Percentiles rank a stretch among this genome's conserved stretches.
These are phyloP conservation scores for Scleroderma citrinum DNA, from an alignment of 768 basidiomycete genomes.

Conservation along the genomic window DNA sequence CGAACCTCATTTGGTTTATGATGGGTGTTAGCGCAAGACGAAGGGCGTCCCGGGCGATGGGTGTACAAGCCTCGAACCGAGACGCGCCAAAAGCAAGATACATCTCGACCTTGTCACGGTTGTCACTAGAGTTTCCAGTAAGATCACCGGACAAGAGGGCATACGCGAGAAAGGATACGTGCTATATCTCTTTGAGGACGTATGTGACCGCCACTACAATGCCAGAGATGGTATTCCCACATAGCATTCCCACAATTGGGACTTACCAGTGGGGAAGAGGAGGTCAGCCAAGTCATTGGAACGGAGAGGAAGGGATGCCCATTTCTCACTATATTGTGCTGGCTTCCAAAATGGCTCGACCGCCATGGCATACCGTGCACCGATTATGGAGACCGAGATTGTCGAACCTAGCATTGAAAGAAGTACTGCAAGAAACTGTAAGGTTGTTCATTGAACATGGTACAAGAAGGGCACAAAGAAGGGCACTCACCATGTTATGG, in stretches of 20 bases:
- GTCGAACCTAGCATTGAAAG: slow-evolving; percentile 69
- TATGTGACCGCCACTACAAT: slow-evolving; percentile 66
- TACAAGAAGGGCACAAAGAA: not conserved
- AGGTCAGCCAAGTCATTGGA: not conserved
- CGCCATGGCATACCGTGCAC: slow-evolving; percentile 69
- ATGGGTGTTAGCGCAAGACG: slow-evolving; percentile 73
- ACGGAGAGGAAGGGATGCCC: not conserved
- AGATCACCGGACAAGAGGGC: not conserved
- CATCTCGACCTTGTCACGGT: slow-evolving; percentile 78
- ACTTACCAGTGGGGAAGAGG: slow-evolving; percentile 36
- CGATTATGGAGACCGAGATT: slow-evolving; percentile 73
- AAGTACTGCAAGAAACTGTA: slow-evolving; percentile 57
- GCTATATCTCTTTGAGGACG: slow-evolving; percentile 75
- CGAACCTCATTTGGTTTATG: slow-evolving; percentile 81
- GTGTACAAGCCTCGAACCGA: slow-evolving; percentile 75
- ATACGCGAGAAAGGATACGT: slow-evolving; percentile 18
- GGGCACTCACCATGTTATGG: slow-evolving; percentile 57
- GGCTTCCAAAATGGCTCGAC: slow-evolving; percentile 80
- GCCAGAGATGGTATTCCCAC: slow-evolving; percentile 71
- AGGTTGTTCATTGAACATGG: slow-evolving; percentile 6
- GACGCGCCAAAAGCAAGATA: slow-evolving; percentile 84
- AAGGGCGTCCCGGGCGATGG: slow-evolving; percentile 74
- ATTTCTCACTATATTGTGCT: slow-evolving; percentile 62
- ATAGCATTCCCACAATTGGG: slow-evolving; percentile 82
- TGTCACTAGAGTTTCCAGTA: slow-evolving; percentile 47